Base-by-base conservation (phyloP, 495 filamentous ascomycete genomes). In the Neurospora cerealis region DNA sequence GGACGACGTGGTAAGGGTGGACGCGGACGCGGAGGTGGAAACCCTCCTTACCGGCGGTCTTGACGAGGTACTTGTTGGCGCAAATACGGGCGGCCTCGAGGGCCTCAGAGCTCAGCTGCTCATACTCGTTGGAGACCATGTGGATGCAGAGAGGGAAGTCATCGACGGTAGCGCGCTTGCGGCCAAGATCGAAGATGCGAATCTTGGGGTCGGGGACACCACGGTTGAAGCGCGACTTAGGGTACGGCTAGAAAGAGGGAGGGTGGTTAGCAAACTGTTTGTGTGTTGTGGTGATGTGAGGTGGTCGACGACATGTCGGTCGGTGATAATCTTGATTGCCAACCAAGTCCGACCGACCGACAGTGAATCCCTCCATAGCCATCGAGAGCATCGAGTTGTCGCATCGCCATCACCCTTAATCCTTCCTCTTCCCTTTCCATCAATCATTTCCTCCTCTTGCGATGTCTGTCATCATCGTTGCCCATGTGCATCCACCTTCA, bases 141-240 rank as follows among this genome's bases (percentile, higher is more conserved):
- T 99, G 96, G 81, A 99, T 91, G 88, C 94, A 97, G 77, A 93
- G 90, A 79, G 96, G 96, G 91, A 99, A 99, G 86, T 99, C 96
- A 84, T 98, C 96, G 82, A 97, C 95, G 86, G 88, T 91, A 77
- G 96, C 96, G 86, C 93, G 93, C 93, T 99, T 99, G 83, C 96
- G 93, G 86, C 96, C 96, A 74, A 98, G 91, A 88, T 99, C 96
- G 90, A 97, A 99, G 91, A 99, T 98, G 80, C 94, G 92, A 82
- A 98, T 98, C 91, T 99, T 98, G 77, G 94, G 92, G 87, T 98
- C 95, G 82, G 96, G 96, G 78, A 99, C 96, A 98, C 96, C 96
- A 89, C 96, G 94, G 91, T 99, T 99, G 93, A 98, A 99, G 76
- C 96, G 93, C 76, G 93, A 97, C 91, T 99, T 98, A 78, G 96